These are phyloP conservation scores for Saccharomycopsis hybrid DNA, from an alignment of 1,139 yeast species.

Conservation along the genomic window DNA sequence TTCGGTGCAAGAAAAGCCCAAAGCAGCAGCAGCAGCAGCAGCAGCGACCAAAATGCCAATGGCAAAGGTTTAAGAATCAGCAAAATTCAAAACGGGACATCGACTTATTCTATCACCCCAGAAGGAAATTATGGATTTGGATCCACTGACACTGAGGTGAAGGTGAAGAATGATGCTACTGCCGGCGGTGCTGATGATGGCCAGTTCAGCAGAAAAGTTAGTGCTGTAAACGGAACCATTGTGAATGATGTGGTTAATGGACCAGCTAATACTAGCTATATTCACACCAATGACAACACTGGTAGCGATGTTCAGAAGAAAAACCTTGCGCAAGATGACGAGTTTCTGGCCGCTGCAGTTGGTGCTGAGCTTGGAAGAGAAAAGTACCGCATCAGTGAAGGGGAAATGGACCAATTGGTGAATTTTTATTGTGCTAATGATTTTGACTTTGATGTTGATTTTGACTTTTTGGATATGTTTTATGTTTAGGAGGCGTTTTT, in stretches of 20 bases:
- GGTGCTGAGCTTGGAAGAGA: no score
- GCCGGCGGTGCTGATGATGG: neutral
- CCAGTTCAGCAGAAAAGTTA: conserved; percentile 10
- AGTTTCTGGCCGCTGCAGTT: no score
- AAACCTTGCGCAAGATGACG: no score
- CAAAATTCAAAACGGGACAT: conserved; percentile 40
- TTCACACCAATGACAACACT: no score
- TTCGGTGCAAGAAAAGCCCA: conserved; percentile 1
- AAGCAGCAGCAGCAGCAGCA: neutral
- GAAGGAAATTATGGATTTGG: conserved; percentile 50
- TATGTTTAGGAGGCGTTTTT: no score
- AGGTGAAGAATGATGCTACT: neutral
- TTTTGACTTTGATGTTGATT: no score
- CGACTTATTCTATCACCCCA: conserved; percentile 39
- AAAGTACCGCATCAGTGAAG: no score
- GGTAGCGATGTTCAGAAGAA: no score
- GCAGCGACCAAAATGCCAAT: no score
- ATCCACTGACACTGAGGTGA: conserved; percentile 32
- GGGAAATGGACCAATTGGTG: no score
- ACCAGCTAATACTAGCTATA: neutral
- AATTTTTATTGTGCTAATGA: no score
- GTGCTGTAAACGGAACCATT: conserved; percentile 9
- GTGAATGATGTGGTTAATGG: neutral
- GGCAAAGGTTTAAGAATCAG: neutral
- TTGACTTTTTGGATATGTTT: no score